Evolutionary conservation across 345 rosid species (phyloP), one percentile per base, ranked within the genome.

Genomic region (Isatis tinctoria): DNA sequence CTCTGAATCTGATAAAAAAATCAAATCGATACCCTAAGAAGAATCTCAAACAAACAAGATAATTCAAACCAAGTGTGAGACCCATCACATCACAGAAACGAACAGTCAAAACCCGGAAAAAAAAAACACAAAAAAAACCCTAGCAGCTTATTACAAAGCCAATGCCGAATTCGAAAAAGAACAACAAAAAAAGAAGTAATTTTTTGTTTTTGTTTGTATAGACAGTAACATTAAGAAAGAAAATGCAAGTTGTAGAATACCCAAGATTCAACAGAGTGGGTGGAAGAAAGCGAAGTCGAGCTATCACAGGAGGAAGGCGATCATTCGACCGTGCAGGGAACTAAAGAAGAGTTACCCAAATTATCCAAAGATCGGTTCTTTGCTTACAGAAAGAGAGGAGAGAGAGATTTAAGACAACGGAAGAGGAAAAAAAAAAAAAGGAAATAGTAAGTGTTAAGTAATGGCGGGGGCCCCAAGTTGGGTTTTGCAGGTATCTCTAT

Each of bases 301-400:
- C 12, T 67, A 18, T 67, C 62, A 67, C 36, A 12, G 13, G 70
- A 39, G 49, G 37, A 40, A 74, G 37, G 22, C 11, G 65, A 69
- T 76, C 74, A 69, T 41, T 75, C 2, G 65, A 76, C 75, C 27
- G 56, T 26, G n/a, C 13, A 61, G 53, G 37, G 59, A 30, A 44
- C 6, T 43, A 22, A 53, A 44, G 43, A 70, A 8, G 51, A 67
- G 68, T 59, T 57, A 18, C 52, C 80, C 26, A 47, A 76, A 70
- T 62, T 70, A 62, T 56, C 67, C 3, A 77, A 77, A 77, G 72
- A 64, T 77, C 27, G 60, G 72, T 77, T 64, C 67, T 65, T 77
- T 70, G 67, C 76, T 70, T 70, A 70, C 67, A 56, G 41, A 10
- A n/a, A 62, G 69, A 60, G 48, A 75, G 58, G 43, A 61, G 65